Evolutionary conservation across 495 filamentous ascomycete species (phyloP), one percentile per base, ranked within the genome.

Genomic region (Stereocaulon alpinum): DNA sequence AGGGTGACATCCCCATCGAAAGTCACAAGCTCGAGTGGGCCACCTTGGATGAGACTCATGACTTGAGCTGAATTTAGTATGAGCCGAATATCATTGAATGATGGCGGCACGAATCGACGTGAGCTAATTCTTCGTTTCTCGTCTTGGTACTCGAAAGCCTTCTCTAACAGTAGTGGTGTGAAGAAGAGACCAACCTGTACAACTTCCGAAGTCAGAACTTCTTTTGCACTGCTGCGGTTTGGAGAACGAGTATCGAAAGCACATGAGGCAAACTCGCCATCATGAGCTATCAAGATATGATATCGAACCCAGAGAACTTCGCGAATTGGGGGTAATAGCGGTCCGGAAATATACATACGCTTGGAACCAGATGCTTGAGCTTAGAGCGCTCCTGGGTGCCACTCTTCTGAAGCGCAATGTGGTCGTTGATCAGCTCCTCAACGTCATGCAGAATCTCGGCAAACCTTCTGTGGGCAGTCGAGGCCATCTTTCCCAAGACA

Each of bases 1-100:
- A 98, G 81, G 6, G 94, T 98, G 14, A 98, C 90, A 66, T 98
- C 94, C 68, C 94, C 94, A 70, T 98, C 93, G 66, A 98, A 97
- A 15, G 93, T 98, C 50, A 95, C 83, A 4, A 98, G 82, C 62
- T 91, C 79, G 9, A 94, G 68, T 2, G 79, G 78, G n/a, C 83
- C 80, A 47, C 77, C 77, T 42, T 77, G 80, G 7, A 88, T 83
- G 2, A 97, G 78, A 52, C 87, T 87, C 79, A 96, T 86, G 27
- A 96, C 74, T 73, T 98, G 94, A 51, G 93, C 91, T 30, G 93
- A 91, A 74, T 97, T 98, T 63, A 98, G 80, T 54, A 90, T 88
- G 7, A 96, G 74, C 3, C 94, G 84, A 60, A 98, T 84, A 66
- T 98, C 93, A 73, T 98, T 98, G 80, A 98, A 98, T 14, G 90